These are phyloP conservation scores for Orbilia blumenaviensis DNA, from an alignment of 2,329 filamentous ascomycete genomes.

Conservation along the genomic window DNA sequence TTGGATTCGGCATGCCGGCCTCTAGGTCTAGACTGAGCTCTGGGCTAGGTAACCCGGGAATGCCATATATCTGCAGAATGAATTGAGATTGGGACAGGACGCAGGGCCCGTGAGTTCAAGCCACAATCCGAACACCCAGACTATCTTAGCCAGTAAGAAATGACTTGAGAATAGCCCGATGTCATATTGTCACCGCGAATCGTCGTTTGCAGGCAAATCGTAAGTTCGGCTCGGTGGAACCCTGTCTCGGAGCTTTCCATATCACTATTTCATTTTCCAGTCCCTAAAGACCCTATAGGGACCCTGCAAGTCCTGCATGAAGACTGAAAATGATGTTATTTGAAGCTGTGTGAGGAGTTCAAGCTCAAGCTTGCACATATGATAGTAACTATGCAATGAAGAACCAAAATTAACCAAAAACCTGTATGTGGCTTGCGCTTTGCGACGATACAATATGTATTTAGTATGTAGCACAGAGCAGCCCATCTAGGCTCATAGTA, in stretches of 20 bases:
- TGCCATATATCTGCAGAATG: too few relatives aligned
- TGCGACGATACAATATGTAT: too few relatives aligned
- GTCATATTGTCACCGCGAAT: conserved; percentile 24
- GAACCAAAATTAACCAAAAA: too few relatives aligned
- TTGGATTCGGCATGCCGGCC: too few relatives aligned
- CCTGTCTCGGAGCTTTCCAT: conserved; percentile 41
- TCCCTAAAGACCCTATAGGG: conserved; percentile 8
- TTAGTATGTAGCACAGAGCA: not conserved
- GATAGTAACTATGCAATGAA: too few relatives aligned
- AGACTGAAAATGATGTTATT: too few relatives aligned
- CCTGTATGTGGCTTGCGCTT: too few relatives aligned
- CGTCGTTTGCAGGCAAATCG: conserved; percentile 39
- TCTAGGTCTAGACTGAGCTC: too few relatives aligned
- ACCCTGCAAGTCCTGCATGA: not conserved
- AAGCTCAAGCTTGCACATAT: too few relatives aligned
- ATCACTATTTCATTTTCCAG: not conserved
- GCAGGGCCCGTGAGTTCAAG: not conserved
- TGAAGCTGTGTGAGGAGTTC: too few relatives aligned
- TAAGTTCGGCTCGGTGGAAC: conserved; percentile 20
- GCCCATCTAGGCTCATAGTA: too few relatives aligned
- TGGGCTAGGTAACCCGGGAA: too few relatives aligned
- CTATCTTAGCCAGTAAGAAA: not conserved
- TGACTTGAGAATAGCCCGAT: not conserved
- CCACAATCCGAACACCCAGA: conserved; percentile 6
- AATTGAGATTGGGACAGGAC: not conserved